phyloP scores from a whole-genome alignment of 371 early-diverging fungal species.

The Chytridium lagenaria region DNA sequence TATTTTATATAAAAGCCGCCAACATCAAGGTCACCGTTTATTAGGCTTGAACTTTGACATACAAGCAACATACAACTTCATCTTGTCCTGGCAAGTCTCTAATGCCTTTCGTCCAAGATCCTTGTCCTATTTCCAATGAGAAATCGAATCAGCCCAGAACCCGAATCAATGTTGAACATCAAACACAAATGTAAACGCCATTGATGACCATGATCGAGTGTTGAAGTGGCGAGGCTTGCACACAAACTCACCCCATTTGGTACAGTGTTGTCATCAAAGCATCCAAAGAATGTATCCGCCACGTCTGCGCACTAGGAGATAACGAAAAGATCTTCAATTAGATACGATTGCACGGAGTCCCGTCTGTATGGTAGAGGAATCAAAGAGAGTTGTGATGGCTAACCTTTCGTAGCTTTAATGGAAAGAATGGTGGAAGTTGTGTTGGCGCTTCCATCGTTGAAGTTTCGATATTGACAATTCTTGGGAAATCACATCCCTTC shows the following conservation, averaged over 20 bases:
- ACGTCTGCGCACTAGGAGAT: conserved; percentile 43
- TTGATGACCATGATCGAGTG: too few relatives aligned
- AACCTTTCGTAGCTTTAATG: conserved; percentile 46
- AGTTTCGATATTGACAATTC: too few relatives aligned
- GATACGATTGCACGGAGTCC: too few relatives aligned
- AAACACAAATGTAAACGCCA: not conserved
- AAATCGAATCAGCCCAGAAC: not conserved
- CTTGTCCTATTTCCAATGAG: conserved; percentile 43
- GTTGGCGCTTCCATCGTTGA: not conserved
- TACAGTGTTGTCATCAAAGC: conserved; percentile 46
- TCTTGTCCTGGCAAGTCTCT: conserved; percentile 35
- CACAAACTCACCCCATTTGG: conserved; percentile 19
- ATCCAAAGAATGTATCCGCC: conserved; percentile 53
- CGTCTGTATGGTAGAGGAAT: too few relatives aligned
- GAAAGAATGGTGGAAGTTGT: conserved; percentile 52
- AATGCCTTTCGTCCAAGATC: conserved; percentile 46
- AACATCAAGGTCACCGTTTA: not conserved
- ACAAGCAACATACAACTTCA: conserved; percentile 49
- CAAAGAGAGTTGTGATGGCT: not conserved
- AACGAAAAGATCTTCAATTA: not conserved
- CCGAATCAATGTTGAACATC: not conserved
- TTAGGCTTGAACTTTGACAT: conserved; percentile 44
- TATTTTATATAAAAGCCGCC: not conserved
- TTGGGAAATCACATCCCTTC: too few relatives aligned
- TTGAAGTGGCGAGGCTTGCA: not conserved